Conservation (phyloP, 257 asterid species). For the Ajuga chamaepitys region DNA sequence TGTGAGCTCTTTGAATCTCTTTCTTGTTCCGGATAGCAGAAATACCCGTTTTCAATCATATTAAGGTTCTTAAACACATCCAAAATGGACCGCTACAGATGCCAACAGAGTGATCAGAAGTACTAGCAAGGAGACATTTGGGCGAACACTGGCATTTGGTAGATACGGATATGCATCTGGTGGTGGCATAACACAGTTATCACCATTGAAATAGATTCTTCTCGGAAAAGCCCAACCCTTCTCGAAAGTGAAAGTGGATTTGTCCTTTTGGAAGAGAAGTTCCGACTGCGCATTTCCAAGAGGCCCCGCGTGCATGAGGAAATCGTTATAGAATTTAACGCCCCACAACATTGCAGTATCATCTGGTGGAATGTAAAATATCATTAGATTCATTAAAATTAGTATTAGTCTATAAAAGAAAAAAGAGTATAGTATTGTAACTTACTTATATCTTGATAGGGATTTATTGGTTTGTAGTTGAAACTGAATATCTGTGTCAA, state of each 20-base stretch:
- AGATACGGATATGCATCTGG: slow-evolving; percentile 51
- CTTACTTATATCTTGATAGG: slow-evolving; percentile 51
- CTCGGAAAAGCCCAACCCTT: slow-evolving; percentile 67
- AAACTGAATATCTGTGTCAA: slow-evolving; percentile 54
- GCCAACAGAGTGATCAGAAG: slow-evolving; percentile 18
- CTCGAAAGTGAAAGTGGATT: slow-evolving; percentile 50
- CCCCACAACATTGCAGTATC: slow-evolving; percentile 71
- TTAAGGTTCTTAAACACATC: slow-evolving; percentile 2
- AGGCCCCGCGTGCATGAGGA: slow-evolving; percentile 48
- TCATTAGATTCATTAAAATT: slow-evolving; percentile 1
- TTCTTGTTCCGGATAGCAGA: background rate
- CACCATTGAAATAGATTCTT: slow-evolving; percentile 58
- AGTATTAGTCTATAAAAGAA: background rate
- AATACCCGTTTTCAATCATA: background rate
- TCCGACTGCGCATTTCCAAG: slow-evolving; percentile 59
- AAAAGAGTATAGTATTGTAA: too few species aligned
- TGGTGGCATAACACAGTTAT: slow-evolving; percentile 62
- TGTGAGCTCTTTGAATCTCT: slow-evolving; percentile 5
- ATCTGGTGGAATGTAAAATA: slow-evolving; percentile 22
- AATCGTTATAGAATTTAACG: slow-evolving; percentile 47
- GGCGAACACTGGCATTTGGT: slow-evolving; percentile 29
- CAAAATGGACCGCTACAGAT: slow-evolving; percentile 18
- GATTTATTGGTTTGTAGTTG: slow-evolving; percentile 57
- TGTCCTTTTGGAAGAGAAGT: slow-evolving; percentile 55
- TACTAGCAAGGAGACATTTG: slow-evolving; percentile 18